Evolutionary conservation across 306 rosid genomes (phyloP).

Genomic region (Quercus rubra): DNA sequence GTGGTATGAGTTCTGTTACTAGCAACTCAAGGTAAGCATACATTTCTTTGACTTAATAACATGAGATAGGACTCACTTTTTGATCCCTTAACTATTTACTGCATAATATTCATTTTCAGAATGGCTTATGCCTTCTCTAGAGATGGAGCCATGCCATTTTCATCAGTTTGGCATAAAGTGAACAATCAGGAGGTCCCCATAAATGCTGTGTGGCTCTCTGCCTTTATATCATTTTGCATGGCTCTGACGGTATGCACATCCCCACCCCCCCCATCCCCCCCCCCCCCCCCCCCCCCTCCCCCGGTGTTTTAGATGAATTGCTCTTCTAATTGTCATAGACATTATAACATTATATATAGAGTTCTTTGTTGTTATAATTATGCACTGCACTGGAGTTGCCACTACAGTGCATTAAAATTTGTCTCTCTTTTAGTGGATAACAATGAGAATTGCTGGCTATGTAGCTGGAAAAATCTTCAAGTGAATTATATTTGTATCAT

Average conservation of each 20-base stretch:
- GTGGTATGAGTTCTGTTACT: conserved; percentile 97
- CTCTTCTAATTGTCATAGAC: not conserved
- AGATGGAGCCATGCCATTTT: conserved; percentile 98
- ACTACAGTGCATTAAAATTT: no score
- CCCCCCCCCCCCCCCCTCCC: not conserved
- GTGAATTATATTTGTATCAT: no score
- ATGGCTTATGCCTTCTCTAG: conserved; percentile 98
- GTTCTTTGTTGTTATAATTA: not conserved
- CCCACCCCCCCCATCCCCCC: not conserved
- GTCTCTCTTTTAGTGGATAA: no score
- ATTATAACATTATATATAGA: not conserved
- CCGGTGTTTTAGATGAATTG: not conserved
- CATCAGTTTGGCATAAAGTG: conserved; percentile 84
- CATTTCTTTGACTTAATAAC: not conserved
- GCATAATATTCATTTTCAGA: conserved; percentile 33
- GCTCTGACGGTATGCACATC: conserved; percentile 65
- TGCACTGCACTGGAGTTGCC: not conserved
- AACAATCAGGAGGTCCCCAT: conserved; percentile 78
- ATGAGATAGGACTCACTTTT: not conserved
- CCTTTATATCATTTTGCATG: conserved; percentile 74
- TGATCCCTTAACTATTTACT: conserved; percentile 2
- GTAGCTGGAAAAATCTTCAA: no score
- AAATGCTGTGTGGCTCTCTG: conserved; percentile 93
- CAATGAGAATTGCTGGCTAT: no score
- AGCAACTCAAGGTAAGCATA: conserved; percentile 82